Base-by-base conservation (phyloP, 331 rosid species). In the Acacia pycnantha region DNA sequence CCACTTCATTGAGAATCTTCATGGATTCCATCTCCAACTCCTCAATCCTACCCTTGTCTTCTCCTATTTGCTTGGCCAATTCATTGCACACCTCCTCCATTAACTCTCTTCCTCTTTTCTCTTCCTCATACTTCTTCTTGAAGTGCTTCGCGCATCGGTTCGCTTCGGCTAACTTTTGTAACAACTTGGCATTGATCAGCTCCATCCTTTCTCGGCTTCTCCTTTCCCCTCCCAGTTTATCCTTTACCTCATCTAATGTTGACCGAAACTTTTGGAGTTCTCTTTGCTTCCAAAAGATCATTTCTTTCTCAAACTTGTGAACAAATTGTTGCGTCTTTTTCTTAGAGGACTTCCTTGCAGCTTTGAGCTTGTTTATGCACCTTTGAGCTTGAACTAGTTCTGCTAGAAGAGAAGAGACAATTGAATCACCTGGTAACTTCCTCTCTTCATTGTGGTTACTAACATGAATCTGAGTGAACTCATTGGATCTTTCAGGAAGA, bases 51-150 rank as follows among this genome's bases (percentile, higher is more conserved):
- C 82, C 66, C 80, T 77, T 80, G 26, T 85, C 86, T 78, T 85
- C 85, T 70, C 81, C 83, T 35, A 88, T 74, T 70, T 82, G 78
- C 72, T 67, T 66, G 15, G 79, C 88, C n/a, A 88, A 81, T 80
- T 82, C 84, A 59, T 68, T 79, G 47, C 92, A 87, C 40, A 88
- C 83, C 47, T 87, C 73, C 84, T 87, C 90, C 82, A 75, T 66
- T 8, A 82, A 27, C 44, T 85, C 84, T 62, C 90, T 77, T 3
- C 68, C 51, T 26, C 64, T 75, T 64, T 44, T 88, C 44, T 83
- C 89, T 43, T 88, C 90, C 71, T 84, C 62, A 1, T 77, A 83
- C 31, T 72, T 70, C 47, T 71, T 43, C 85, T 77, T 70, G 37
- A 79, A 68, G 33, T 80, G 74, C 82, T 82, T 81, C 4, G 83